A percentile compares a stretch with the other conserved stretches of the same genome.
Evolutionary conservation across 208 protist genomes (phyloP).

Genomic region (Polymyxa betae): DNA sequence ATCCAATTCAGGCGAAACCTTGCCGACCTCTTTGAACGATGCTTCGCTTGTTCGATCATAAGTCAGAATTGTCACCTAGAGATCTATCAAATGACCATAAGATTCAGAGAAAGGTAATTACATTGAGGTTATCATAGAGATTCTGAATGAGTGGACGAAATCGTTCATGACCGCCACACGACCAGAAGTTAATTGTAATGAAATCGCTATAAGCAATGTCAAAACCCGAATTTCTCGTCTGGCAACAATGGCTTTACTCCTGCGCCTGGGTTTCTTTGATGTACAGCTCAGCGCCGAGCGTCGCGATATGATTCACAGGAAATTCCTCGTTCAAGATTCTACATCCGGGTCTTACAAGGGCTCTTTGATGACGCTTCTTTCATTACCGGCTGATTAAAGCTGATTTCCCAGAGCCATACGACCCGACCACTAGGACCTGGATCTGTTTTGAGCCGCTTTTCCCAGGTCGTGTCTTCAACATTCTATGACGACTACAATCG

Average conservation of each 20-base stretch:
- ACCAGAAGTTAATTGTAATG: slow-evolving; percentile 26
- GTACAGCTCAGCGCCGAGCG: slow-evolving; percentile 17
- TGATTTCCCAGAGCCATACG: slow-evolving; percentile 27
- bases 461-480: slow-evolving; percentile 23
- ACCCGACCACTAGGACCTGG: slow-evolving; percentile 28
- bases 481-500: too few relatives aligned
- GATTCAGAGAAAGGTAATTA: neutral
- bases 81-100: neutral
- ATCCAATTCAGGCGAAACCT: neutral
- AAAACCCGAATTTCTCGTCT: neutral
- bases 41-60: slow-evolving; percentile 52
- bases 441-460: neutral
- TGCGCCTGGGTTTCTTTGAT: slow-evolving; percentile 33
- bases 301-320: neutral
- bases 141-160: neutral
- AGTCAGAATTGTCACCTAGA: neutral
- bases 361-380: neutral
- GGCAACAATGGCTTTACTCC: neutral
- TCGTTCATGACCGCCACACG: slow-evolving; percentile 32
- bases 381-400: neutral
- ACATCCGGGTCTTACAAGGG: neutral
- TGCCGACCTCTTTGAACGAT: slow-evolving; percentile 28
- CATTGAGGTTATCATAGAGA: slow-evolving; percentile 30
- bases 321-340: slow-evolving; percentile 30
- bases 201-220: neutral